These are phyloP conservation scores for Starmerella stigmatis DNA, from an alignment of 805 yeast species.

Conservation along the genomic window DNA sequence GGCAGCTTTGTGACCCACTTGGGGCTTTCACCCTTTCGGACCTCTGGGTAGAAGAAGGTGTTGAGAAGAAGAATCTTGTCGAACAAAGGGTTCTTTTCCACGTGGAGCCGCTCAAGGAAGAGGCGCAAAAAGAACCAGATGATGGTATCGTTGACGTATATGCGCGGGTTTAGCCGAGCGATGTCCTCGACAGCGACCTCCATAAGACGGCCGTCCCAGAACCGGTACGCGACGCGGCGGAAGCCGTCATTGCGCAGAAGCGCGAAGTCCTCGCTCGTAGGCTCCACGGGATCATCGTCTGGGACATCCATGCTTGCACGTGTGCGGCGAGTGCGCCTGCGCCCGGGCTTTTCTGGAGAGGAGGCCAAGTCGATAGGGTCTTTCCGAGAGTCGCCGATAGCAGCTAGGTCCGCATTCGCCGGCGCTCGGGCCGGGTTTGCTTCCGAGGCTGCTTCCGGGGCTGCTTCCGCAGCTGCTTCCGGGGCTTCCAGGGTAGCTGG, in stretches of 20 bases:
- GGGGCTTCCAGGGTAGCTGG: too few relatives aligned
- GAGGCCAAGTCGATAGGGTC: neutral
- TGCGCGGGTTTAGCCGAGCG: slow-evolving; percentile 63
- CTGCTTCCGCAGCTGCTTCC: too few relatives aligned
- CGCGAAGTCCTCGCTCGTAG: slow-evolving; percentile 13
- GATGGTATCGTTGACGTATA: slow-evolving; percentile 82
- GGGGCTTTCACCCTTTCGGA: slow-evolving; percentile 42
- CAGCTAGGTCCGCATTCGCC: neutral
- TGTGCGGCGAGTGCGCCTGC: neutral
- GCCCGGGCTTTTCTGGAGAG: neutral
- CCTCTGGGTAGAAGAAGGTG: slow-evolving; percentile 69
- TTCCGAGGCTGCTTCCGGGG: too few relatives aligned
- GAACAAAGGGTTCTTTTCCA: slow-evolving; percentile 27
- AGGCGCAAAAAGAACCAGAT: slow-evolving; percentile 66
- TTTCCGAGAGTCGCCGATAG: neutral
- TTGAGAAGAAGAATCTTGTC: slow-evolving; percentile 51
- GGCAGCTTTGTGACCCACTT: slow-evolving; percentile 67
- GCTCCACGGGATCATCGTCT: slow-evolving; percentile 13
- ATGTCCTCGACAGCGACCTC: slow-evolving; percentile 61
- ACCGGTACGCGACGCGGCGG: slow-evolving; percentile 23
- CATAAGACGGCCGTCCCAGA: slow-evolving; percentile 45
- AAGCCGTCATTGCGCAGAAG: slow-evolving; percentile 9
- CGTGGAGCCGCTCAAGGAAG: slow-evolving; percentile 27
- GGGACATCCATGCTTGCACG: neutral
- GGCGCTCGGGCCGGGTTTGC: neutral